A percentile compares a stretch with the other conserved stretches of the same genome.
These are phyloP conservation scores for Dactylellina haptotyla DNA, from an alignment of 2,329 filamentous ascomycete genomes.

Conservation along the genomic window DNA sequence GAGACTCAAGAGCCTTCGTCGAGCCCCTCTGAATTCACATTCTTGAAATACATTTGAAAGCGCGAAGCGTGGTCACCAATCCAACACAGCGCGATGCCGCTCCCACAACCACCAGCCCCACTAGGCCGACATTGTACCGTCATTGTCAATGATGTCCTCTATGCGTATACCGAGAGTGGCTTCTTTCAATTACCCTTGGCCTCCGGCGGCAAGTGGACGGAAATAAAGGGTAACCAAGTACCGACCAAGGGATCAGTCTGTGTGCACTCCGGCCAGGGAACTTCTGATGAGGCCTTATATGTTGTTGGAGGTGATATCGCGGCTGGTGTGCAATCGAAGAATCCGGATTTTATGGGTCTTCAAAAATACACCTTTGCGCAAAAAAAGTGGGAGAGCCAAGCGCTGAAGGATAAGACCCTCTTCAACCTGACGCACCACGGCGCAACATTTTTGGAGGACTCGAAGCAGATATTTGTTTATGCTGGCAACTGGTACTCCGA, in stretches of 20 bases:
- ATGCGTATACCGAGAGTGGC: constrained; percentile 57
- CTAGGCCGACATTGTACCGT: constrained; percentile 57
- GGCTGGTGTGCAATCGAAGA: constrained; percentile 53
- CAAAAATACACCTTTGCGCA: constrained; percentile 57
- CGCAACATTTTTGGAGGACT: constrained; percentile 56
- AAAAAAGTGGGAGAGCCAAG: constrained; percentile 56
- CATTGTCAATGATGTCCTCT: constrained; percentile 56
- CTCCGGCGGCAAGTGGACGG: constrained; percentile 56
- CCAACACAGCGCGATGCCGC: constrained; percentile 48
- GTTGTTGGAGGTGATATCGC: constrained; percentile 57
- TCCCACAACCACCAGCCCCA: constrained; percentile 55
- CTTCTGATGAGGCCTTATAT: constrained; percentile 57
- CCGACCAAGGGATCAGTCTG: constrained; percentile 56
- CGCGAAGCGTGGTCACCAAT: constrained; percentile 10
- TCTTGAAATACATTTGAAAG: background rate
- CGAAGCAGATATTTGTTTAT: constrained; percentile 57
- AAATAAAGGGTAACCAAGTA: constrained; percentile 54
- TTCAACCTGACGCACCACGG: constrained; percentile 58
- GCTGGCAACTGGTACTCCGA: constrained; percentile 57
- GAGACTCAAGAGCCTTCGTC: background rate
- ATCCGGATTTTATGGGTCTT: constrained; percentile 55
- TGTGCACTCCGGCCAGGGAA: constrained; percentile 56
- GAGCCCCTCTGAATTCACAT: constrained; percentile 1
- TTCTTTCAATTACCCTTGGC: constrained; percentile 57
- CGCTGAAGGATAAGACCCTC: constrained; percentile 53